Evolutionary conservation across 2,329 filamentous ascomycete genomes (phyloP).

Genomic region (Xylaria sp.): DNA sequence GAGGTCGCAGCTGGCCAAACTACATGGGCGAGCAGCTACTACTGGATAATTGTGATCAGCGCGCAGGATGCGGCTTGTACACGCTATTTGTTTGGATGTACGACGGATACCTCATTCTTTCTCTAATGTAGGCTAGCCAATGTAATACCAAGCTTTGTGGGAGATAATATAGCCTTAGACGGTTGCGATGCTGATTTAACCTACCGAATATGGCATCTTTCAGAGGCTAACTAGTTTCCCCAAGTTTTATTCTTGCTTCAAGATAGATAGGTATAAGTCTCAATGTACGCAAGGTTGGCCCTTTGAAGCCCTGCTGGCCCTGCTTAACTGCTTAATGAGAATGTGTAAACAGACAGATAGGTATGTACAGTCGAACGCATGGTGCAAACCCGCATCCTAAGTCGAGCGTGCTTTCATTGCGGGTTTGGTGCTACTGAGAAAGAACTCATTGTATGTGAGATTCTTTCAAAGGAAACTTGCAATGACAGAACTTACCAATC

Average conservation of each 20-base stretch:
- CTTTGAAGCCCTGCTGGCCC: background rate
- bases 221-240: too few relatives aligned
- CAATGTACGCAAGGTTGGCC: too few relatives aligned
- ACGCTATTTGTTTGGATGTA: background rate
- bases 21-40: constrained; percentile 51
- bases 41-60: background rate
- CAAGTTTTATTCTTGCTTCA: background rate
- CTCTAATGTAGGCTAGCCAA: too few relatives aligned
- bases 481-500: background rate
- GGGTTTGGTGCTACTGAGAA: background rate
- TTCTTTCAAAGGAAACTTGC: background rate
- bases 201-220: too few relatives aligned
- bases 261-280: too few relatives aligned
- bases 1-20: constrained; percentile 59
- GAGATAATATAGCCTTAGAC: background rate
- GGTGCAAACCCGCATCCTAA: background rate
- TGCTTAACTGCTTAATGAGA: background rate
- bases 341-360: too few relatives aligned
- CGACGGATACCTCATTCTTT: too few relatives aligned
- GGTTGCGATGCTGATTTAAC: background rate
- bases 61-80: background rate
- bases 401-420: background rate
- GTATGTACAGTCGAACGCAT: background rate
- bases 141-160: too few relatives aligned
- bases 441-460: background rate